Conservation (phyloP, 2,329 filamentous ascomycete genomes). For the Rhinocladiella mackenziei region DNA sequence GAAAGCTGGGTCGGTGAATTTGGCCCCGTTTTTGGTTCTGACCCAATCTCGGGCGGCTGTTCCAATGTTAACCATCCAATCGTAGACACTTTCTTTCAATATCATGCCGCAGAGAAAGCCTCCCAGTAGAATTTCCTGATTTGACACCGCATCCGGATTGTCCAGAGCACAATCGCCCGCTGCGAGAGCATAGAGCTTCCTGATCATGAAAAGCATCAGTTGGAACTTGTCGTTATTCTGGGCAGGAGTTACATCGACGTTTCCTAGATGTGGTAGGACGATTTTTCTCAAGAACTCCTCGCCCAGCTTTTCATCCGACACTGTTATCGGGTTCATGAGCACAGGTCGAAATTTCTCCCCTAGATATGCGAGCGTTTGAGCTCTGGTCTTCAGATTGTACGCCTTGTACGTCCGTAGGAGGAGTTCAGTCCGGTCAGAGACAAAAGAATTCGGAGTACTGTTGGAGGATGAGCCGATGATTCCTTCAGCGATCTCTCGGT, state of each 20-base stretch:
- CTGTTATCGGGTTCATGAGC: slow-evolving; percentile 74
- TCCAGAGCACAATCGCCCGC: slow-evolving; percentile 89
- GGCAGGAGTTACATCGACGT: slow-evolving; percentile 73
- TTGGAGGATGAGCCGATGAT: slow-evolving; percentile 76
- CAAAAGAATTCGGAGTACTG: slow-evolving; percentile 80
- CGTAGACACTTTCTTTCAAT: slow-evolving; percentile 88
- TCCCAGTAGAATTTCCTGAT: slow-evolving; percentile 89
- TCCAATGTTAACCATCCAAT: slow-evolving; percentile 70
- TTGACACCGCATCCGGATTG: slow-evolving; percentile 94
- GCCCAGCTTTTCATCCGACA: slow-evolving; percentile 83
- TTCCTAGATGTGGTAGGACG: slow-evolving; percentile 86
- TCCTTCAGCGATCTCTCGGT: slow-evolving; percentile 93
- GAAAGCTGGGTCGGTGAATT: slow-evolving; percentile 74
- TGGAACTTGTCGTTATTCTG: slow-evolving; percentile 92
- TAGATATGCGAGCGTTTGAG: slow-evolving; percentile 78
- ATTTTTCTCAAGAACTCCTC: slow-evolving; percentile 87
- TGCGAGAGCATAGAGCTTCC: slow-evolving; percentile 89
- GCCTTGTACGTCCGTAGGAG: slow-evolving; percentile 89
- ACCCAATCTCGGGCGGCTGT: slow-evolving; percentile 53
- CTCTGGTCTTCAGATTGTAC: slow-evolving; percentile 77
- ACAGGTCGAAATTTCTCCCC: slow-evolving; percentile 89
- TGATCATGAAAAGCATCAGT: slow-evolving; percentile 90
- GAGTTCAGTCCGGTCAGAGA: slow-evolving; percentile 90
- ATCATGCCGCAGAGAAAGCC: slow-evolving; percentile 95
- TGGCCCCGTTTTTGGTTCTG: slow-evolving; percentile 48